These are phyloP conservation scores for Sphagnurus paluster DNA, from an alignment of 1,284 basidiomycete species.

Conservation along the genomic window DNA sequence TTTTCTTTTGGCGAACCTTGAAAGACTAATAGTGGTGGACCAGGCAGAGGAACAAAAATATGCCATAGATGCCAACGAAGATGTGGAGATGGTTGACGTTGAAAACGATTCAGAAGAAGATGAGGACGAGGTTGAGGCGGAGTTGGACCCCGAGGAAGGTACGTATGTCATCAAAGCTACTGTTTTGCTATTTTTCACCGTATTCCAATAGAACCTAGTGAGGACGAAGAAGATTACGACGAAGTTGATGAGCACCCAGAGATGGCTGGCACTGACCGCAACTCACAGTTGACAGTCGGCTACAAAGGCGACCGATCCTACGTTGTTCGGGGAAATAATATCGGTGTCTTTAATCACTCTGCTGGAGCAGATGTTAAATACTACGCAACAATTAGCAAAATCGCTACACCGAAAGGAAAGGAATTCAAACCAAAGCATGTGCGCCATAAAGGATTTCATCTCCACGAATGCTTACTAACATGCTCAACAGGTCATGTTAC, in stretches of 20 bases:
- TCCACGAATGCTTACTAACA: conserved; percentile 5
- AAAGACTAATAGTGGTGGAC: conserved; percentile 5
- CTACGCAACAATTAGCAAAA: conserved; percentile 84
- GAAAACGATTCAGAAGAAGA: conserved; percentile 75
- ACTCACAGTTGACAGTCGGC: conserved; percentile 92
- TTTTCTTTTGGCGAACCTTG: conserved; percentile 3
- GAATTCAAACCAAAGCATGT: conserved; percentile 88
- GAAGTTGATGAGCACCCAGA: conserved; percentile 53
- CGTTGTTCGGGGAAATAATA: conserved; percentile 93
- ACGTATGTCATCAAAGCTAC: background rate
- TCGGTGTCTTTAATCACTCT: conserved; percentile 94
- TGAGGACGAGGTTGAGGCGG: conserved; percentile 71
- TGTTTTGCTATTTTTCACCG: background rate
- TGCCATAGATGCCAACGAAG: conserved; percentile 71
- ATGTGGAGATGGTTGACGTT: conserved; percentile 84
- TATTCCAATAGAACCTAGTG: conserved; percentile 41
- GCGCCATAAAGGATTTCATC: conserved; percentile 3
- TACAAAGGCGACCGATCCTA: conserved; percentile 97
- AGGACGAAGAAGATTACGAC: conserved; percentile 57
- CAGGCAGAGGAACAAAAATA: conserved; percentile 77
- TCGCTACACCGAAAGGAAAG: conserved; percentile 83
- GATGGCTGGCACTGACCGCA: conserved; percentile 60
- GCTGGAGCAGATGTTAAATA: conserved; percentile 83
- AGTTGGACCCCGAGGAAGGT: conserved; percentile 62
- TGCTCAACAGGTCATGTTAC: conserved; percentile 86